Conservation (phyloP, 2,329 filamentous ascomycete species). For the Decorospora gaudefroyi region DNA sequence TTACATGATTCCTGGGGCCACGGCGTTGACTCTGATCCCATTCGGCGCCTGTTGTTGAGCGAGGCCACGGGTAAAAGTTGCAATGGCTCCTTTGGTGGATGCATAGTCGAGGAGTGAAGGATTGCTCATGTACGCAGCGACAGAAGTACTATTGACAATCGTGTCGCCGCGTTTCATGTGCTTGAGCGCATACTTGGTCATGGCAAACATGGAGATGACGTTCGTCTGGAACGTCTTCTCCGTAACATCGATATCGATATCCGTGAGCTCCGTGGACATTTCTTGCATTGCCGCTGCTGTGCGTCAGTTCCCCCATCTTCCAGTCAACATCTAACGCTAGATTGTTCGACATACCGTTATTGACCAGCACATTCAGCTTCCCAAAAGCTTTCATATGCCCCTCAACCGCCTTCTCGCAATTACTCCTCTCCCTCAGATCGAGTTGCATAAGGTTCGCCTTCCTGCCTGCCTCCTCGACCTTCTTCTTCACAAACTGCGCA, state of each 20-base stretch:
- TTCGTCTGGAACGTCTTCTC: constrained; percentile 70
- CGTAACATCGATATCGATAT: constrained; percentile 60
- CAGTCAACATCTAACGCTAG: background rate
- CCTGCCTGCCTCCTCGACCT: constrained; percentile 66
- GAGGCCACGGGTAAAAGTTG: constrained; percentile 74
- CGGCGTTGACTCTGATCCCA: constrained; percentile 73
- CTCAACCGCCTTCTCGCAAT: constrained; percentile 70
- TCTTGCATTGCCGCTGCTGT: constrained; percentile 58
- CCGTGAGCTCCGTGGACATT: constrained; percentile 57
- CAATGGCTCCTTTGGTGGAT: constrained; percentile 72
- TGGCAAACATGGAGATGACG: constrained; percentile 76
- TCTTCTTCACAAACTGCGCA: constrained; percentile 70
- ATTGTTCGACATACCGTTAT: constrained; percentile 20
- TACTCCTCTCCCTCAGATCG: constrained; percentile 66
- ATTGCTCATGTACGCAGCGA: constrained; percentile 77
- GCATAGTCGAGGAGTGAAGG: constrained; percentile 79
- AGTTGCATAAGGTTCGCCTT: constrained; percentile 51
- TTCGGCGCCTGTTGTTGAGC: constrained; percentile 71
- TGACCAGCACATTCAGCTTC: constrained; percentile 63
- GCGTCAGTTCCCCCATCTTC: no score
- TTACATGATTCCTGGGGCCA: constrained; percentile 66
- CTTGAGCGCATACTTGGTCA: constrained; percentile 72
- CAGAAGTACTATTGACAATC: constrained; percentile 80
- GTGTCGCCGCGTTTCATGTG: constrained; percentile 71
- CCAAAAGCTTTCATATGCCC: constrained; percentile 66